Base-by-base conservation (phyloP, 805 yeast species). In the Sugiyamaella lignohabitans region DNA sequence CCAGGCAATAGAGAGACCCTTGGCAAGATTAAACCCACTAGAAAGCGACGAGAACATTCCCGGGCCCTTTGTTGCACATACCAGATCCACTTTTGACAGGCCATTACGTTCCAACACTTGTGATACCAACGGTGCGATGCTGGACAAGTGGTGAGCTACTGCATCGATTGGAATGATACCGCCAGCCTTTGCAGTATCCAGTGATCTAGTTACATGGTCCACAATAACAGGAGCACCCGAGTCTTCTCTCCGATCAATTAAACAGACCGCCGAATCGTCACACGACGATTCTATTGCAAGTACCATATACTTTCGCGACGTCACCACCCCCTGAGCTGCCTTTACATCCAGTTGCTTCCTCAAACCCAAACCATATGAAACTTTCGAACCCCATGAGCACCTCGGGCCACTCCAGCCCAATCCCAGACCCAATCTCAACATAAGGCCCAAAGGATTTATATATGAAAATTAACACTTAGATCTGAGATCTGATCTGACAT, bases 1-100 rank as follows among this genome's bases (percentile, higher is more conserved):
- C 83, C 87, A 84, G 0, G 89, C 97, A 0, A 84, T 66, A 1
- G 88, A 69, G 10, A 93, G 67, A 0, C 98, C 98, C 57, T 87
- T 84, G 0, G 95, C 95, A 36, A 87, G 65, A 58, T 85, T 93
- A 20, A 84, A 69, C 1, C 97, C 94, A 0, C 87, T 82, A 6
- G 87, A 75, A 11, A 93, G 69, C 0, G 95, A 83, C 0, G 97
- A 96, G 5, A 80, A 76, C 96, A 93, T 87, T 0, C 98, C 98
- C 0, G 98, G 98, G 0, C 98, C 98, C 54, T 95, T 69, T 0
- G 98, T 93, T 3, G 83, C 95, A 62, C 95, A 84, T 1, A 93
- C 75, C 40, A 93, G 60, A 60, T 86, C 95, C 0, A 62, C 56
- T 70, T 64, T 40, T 57, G 65, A 52, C 8, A 50, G 24, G 52